Percentiles rank a stretch among this genome's conserved stretches.
phyloP scores from a whole-genome alignment of 345 rosid genomes.

The Cardiospermum halicacabum region DNA sequence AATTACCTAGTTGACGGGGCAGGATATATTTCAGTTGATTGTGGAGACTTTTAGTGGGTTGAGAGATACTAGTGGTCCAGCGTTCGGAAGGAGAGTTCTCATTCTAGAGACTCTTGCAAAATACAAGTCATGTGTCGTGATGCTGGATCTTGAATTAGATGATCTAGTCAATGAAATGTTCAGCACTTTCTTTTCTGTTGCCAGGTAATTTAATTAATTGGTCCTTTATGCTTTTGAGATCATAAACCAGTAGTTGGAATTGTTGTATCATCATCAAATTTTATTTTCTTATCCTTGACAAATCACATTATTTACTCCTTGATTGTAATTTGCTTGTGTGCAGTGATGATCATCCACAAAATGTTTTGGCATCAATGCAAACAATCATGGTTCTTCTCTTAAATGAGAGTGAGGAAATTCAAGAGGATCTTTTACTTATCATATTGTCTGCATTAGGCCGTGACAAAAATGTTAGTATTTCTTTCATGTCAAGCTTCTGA shows the following conservation, averaged over 20 bases:
- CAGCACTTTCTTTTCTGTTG: conserved; percentile 80
- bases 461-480: conserved; percentile 56
- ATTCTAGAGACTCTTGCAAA: conserved; percentile 94
- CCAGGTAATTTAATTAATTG: no score
- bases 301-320: conserved; percentile 1
- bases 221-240: background rate
- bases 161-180: conserved; percentile 88
- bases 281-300: background rate
- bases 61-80: conserved; percentile 75
- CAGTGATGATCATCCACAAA: conserved; percentile 96
- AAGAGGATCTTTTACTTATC: conserved; percentile 67
- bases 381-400: conserved; percentile 76
- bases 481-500: conserved; percentile 10
- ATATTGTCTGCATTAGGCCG: conserved; percentile 75
- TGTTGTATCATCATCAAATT: background rate
- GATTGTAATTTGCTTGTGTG: conserved; percentile 19
- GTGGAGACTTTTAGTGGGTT: conserved; percentile 83
- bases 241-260: background rate
- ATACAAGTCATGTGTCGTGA: conserved; percentile 91
- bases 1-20: conserved; percentile 24
- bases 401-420: conserved; percentile 92
- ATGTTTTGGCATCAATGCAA: conserved; percentile 84
- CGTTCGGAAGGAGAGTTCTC: conserved; percentile 88
- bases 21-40: conserved; percentile 85
- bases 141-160: conserved; percentile 98